Percentiles rank a stretch among this genome's conserved stretches.
Conservation (phyloP, 768 basidiomycete species). For the Trametes coccinea region DNA sequence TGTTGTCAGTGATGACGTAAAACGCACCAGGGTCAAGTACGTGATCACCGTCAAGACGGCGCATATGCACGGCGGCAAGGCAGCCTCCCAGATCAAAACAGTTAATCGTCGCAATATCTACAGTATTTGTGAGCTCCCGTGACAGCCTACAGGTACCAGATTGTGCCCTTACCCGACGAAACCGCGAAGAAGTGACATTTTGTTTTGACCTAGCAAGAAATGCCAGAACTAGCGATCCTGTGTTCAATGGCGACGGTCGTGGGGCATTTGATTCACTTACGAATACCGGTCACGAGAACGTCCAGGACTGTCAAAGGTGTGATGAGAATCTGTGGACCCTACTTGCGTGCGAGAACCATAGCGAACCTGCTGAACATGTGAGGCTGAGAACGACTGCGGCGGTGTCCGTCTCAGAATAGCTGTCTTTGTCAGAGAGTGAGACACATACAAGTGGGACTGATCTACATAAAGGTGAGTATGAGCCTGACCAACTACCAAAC, state of each 20-base stretch:
- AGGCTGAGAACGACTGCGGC: constrained; percentile 21
- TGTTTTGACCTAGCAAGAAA: constrained; percentile 25
- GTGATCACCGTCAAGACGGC: constrained; percentile 28
- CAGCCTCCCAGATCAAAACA: constrained; percentile 31
- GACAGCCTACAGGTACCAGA: not conserved
- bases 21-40: constrained; percentile 21
- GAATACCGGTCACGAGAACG: constrained; percentile 22
- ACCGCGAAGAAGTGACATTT: constrained; percentile 23
- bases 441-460: constrained; percentile 17
- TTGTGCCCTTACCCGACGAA: constrained; percentile 16
- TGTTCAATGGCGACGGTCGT: too few species aligned
- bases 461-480: not conserved
- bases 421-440: not conserved
- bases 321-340: not conserved
- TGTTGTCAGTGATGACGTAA: not conserved
- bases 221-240: constrained; percentile 12
- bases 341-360: too few species aligned
- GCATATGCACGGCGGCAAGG: constrained; percentile 30
- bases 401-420: not conserved
- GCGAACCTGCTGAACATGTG: constrained; percentile 16
- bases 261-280: constrained; percentile 5
- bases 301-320: constrained; percentile 19
- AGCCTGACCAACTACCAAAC: not conserved
- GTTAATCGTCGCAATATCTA: constrained; percentile 26
- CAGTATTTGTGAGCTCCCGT: not conserved